Conservation (phyloP, 1,284 basidiomycete genomes). For the Cronartium quercuum region DNA sequence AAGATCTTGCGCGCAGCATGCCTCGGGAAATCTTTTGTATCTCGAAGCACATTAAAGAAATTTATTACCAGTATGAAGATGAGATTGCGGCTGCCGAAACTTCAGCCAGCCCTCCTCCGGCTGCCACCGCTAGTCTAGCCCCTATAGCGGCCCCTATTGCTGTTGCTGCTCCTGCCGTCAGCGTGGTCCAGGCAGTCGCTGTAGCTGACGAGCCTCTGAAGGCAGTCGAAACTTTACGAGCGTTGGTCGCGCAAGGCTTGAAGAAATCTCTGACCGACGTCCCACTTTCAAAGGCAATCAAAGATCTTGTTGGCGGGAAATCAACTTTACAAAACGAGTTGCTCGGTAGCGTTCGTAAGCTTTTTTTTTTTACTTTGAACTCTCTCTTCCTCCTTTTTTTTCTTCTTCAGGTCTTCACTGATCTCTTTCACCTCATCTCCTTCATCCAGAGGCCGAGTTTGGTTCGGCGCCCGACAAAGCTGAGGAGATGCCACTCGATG, state of each 20-base stretch:
- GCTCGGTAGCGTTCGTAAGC: constrained; percentile 57
- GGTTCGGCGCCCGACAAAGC: constrained; percentile 88
- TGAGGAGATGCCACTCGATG: constrained; percentile 90
- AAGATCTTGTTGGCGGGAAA: constrained; percentile 96
- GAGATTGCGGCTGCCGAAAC: constrained; percentile 52
- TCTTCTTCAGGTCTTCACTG: neutral
- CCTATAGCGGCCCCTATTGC: constrained; percentile 51
- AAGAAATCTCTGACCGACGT: constrained; percentile 90
- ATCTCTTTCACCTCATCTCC: constrained; percentile 27
- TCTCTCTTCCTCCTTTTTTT: constrained; percentile 53
- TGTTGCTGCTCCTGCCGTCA: constrained; percentile 51
- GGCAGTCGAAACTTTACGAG: constrained; percentile 77
- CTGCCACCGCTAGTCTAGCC: constrained; percentile 50
- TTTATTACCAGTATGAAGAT: constrained; percentile 97
- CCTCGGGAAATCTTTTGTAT: constrained; percentile 81
- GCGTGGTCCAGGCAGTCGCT: constrained; percentile 53
- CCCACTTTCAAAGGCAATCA: constrained; percentile 86
- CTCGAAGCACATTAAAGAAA: constrained; percentile 90
- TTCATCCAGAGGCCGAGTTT: constrained; percentile 48
- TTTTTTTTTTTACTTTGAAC: neutral
- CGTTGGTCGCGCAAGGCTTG: constrained; percentile 92
- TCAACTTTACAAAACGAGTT: constrained; percentile 97
- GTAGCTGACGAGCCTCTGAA: constrained; percentile 87
- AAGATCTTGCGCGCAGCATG: constrained; percentile 76
- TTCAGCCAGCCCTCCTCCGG: constrained; percentile 48